Conservation (phyloP, 139 green algal species). For the Chlorella sp. region DNA sequence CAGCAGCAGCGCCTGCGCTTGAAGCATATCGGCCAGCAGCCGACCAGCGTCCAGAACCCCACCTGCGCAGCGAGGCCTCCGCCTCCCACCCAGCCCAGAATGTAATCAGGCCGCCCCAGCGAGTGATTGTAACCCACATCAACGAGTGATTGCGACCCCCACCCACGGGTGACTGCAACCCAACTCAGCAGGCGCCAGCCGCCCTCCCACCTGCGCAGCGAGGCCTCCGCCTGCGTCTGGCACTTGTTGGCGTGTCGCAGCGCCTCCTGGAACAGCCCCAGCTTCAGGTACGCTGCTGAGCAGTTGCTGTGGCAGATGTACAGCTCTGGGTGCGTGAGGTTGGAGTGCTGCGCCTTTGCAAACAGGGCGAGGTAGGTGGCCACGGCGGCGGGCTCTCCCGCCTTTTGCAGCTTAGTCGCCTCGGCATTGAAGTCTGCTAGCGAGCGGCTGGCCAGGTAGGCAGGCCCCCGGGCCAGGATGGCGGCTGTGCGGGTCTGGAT, state of each 20-base stretch:
- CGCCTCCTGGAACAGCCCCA: conserved; percentile 50
- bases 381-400: conserved; percentile 38
- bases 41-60: too few relatives aligned
- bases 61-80: too few relatives aligned
- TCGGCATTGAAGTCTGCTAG: conserved; percentile 37
- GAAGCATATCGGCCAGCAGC: too few relatives aligned
- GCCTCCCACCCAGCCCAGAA: too few relatives aligned
- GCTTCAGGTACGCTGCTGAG: conserved; percentile 57
- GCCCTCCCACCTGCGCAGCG: conserved; percentile 46
- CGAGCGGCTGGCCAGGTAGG: not conserved
- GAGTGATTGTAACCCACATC: too few relatives aligned
- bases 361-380: conserved; percentile 62
- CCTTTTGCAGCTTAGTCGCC: conserved; percentile 31
- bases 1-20: too few relatives aligned
- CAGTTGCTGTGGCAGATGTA: conserved; percentile 68
- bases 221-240: conserved; percentile 41
- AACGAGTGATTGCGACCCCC: too few relatives aligned
- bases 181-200: too few relatives aligned
- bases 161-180: too few relatives aligned
- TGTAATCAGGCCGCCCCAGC: too few relatives aligned
- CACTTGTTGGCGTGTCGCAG: conserved; percentile 44
- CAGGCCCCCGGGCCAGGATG: not conserved
- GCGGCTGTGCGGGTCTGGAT: not conserved
- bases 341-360: conserved; percentile 32
- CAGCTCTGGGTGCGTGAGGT: conserved; percentile 68